Evolutionary conservation across 2,329 filamentous ascomycete species (phyloP), one percentile per base, ranked within the genome.

Genomic region (Tricladium varicosporioides): DNA sequence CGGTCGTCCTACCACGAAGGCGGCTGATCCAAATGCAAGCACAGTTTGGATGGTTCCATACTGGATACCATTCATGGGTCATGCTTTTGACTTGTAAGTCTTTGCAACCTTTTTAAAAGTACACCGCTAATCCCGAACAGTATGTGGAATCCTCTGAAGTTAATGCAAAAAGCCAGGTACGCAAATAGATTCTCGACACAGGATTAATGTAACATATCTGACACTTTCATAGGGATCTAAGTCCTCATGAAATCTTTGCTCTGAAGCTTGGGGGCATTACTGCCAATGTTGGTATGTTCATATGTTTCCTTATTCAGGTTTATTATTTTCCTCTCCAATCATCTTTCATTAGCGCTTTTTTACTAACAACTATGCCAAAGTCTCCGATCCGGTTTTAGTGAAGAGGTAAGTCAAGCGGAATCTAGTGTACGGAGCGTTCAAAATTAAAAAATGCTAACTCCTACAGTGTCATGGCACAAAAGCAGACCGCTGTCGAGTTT

Each of bases 51-150:
- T 75, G 55, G 62, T 79, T 18, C 81, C 82, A 27, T 86, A 86
- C 69, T 87, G 81, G 80, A 68, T 86, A 7, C 83, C 84, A 1
- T 74, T 79, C 51, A 36, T 86, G 8, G 80, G 82, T 42, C 81
- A 87, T 72, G 73, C 77, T 5, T 63, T 79, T 43, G 71, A 70
- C 16, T 79, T 83, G 61, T 72, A 76, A 62, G 69, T 75, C 67
- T 11, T n/a, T 2, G 19, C 9, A 42, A 8, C 15, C 32, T 74
- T 76, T 77, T 43, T 63, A 65, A 10, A 78, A 80, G 61, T 66
- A 81, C 58, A 69, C 70, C 33, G 47, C 19, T 42, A 71, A 70
- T 51, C 78, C 13, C 69, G 51, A 16, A 8, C 56, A 69, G 67
- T 60, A 22, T 66, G 42, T 58, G 16, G 22, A 53, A 70, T 55